phyloP scores from a whole-genome alignment of 2,329 filamentous ascomycete genomes.

The Fusarium heterosporum region DNA sequence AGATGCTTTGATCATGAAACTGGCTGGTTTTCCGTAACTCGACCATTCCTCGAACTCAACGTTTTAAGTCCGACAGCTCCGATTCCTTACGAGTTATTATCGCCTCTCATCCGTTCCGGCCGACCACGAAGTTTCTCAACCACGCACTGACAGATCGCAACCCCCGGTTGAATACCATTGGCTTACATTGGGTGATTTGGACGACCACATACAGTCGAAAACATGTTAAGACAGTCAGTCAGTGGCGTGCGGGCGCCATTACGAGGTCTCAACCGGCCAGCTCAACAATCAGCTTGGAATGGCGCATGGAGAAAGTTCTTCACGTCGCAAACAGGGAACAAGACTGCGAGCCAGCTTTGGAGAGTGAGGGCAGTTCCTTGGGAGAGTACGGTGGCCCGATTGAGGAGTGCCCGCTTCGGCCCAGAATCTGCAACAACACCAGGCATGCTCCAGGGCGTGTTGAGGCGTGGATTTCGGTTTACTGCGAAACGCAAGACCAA shows the following conservation, averaged over 20 bases:
- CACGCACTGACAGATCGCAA: constrained; percentile 4
- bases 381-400: constrained; percentile 35
- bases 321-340: constrained; percentile 42
- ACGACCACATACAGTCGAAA: neutral
- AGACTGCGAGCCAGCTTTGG: constrained; percentile 38
- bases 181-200: neutral
- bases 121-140: constrained; percentile 29
- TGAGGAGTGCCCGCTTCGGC: constrained; percentile 32
- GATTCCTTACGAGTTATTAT: constrained; percentile 32
- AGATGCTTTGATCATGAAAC: constrained; percentile 27
- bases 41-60: constrained; percentile 21
- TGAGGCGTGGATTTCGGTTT: constrained; percentile 52
- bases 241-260: constrained; percentile 41
- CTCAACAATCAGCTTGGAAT: constrained; percentile 44
- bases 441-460: constrained; percentile 37
- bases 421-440: constrained; percentile 36
- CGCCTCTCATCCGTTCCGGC: constrained; percentile 28
- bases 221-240: constrained; percentile 47
- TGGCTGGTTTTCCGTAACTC: constrained; percentile 12
- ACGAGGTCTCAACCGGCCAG: constrained; percentile 34
- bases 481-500: constrained; percentile 50
- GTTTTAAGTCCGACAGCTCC: constrained; percentile 42
- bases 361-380: constrained; percentile 34
- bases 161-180: neutral
- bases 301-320: constrained; percentile 47